Evolutionary conservation across 768 basidiomycete genomes (phyloP).

Genomic region (Guyanaporus albipodus): DNA sequence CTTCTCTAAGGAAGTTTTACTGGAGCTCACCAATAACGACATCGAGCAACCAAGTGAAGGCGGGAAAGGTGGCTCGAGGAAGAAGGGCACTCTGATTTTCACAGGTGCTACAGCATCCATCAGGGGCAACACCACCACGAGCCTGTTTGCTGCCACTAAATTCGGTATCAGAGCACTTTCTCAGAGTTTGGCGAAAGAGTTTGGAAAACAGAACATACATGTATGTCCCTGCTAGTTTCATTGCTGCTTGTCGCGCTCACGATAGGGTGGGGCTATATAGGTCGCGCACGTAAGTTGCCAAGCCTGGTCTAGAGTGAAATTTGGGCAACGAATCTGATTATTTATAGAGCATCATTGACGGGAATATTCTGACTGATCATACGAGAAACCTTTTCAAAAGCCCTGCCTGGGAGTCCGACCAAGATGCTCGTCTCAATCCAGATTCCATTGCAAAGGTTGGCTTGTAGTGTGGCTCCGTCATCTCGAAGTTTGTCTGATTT

Average conservation of each 20-base stretch:
- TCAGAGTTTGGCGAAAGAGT: conserved; percentile 73
- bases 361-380: conserved; percentile 43
- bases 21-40: conserved; percentile 55
- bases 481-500: too few species aligned
- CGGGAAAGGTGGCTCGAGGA: conserved; percentile 40
- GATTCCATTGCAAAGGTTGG: conserved; percentile 67
- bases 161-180: conserved; percentile 58
- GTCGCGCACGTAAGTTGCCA: conserved; percentile 58
- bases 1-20: conserved; percentile 58
- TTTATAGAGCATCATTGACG: conserved; percentile 66
- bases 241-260: not conserved
- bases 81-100: conserved; percentile 62
- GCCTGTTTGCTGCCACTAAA: conserved; percentile 62
- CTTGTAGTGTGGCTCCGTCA: not conserved
- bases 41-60: conserved; percentile 39
- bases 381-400: conserved; percentile 29
- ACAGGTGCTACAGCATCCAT: conserved; percentile 70
- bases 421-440: conserved; percentile 50
- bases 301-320: not conserved
- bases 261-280: conserved; percentile 27
- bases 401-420: conserved; percentile 41
- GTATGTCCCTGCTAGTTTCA: conserved; percentile 31
- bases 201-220: conserved; percentile 71
- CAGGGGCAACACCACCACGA: conserved; percentile 59
- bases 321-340: not conserved